Percentiles rank a stretch among this genome's conserved stretches.
phyloP scores from a whole-genome alignment of 805 yeast genomes.

The Candida adriatica region DNA sequence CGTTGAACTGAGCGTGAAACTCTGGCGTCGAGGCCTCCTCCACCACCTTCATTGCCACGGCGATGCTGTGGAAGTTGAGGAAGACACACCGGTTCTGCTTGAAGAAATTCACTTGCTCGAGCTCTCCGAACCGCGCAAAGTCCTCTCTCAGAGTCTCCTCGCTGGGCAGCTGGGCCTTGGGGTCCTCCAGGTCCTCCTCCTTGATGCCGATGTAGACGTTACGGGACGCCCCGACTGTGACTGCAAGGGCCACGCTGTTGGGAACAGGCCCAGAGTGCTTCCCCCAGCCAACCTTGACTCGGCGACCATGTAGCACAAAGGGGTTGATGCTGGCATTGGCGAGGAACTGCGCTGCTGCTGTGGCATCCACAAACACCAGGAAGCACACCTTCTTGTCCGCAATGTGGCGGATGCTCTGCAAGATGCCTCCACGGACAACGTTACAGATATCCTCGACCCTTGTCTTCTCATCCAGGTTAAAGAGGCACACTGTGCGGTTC shows the following conservation, averaged over 20 bases:
- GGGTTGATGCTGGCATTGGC: conserved; percentile 54
- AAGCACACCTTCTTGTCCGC: conserved; percentile 56
- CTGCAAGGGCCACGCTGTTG: conserved; percentile 51
- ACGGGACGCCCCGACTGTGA: conserved; percentile 69
- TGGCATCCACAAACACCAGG: conserved; percentile 59
- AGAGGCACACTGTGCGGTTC: conserved; percentile 65
- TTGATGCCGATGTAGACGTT: conserved; percentile 66
- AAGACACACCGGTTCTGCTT: conserved; percentile 70
- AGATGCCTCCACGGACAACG: conserved; percentile 68
- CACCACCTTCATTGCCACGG: conserved; percentile 57
- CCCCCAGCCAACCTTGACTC: conserved; percentile 64
- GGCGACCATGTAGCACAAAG: conserved; percentile 53
- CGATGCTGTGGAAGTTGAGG: conserved; percentile 59
- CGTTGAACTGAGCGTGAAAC: conserved; percentile 33
- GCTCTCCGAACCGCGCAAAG: conserved; percentile 57
- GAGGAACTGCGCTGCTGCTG: conserved; percentile 60
- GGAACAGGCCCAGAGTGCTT: conserved; percentile 58
- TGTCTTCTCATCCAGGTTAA: conserved; percentile 57
- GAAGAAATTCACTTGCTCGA: conserved; percentile 71
- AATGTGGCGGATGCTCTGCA: conserved; percentile 49
- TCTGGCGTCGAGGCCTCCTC: conserved; percentile 43
- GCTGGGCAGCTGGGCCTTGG: conserved; percentile 31
- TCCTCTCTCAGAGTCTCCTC: conserved; percentile 50
- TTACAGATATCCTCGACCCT: conserved; percentile 71
- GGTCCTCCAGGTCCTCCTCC: conserved; percentile 26